Base-by-base conservation (phyloP, 2,329 filamentous ascomycete species). In the Aspergillus costaricaensis region DNA sequence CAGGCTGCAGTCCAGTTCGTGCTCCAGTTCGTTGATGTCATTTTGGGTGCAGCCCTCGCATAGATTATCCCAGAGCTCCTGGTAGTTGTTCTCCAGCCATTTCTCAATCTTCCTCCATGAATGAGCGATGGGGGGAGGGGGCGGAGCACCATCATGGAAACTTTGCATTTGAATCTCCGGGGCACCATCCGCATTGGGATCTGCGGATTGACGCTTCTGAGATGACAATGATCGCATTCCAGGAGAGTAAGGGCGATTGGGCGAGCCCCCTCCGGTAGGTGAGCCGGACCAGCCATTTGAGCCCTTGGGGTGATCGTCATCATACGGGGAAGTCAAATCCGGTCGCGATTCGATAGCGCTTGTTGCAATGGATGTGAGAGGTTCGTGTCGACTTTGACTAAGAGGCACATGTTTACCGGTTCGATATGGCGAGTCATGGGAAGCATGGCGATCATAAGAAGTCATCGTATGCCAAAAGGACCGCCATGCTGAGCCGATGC, bases 151-250 rank as follows among this genome's bases (percentile, higher is more conserved):
- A 67, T 97, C 93, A 71, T 90, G 88, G 79, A 99, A 99, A 63
- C 90, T 90, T 79, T 97, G 95, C 91, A 99, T 95, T 68, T 90
- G 94, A 64, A 99, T 96, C 76, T 97, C 94, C 66, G 91, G 91
- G 5, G 80, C 85, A 60, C 87, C 87, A 73, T 95, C 91, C 69
- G 86, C 85, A 60, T 88, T 85, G 61, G 81, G 81, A 66, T 87
- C 86, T 62, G 83, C 87, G 38, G 86, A 83, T 51, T 69, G 71
- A 70, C 86, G 83, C 68, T 85, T 78, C 64, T 85, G 85, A 68
- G 89, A 90, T 55, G 87, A 83, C 59, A 89, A 82, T n/a, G 91
- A 94, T 69, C 93, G 86, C 83, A 96, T 86, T 55, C 93, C 94
- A 10, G 94, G 94, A 0, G 93, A 96, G 79, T 98, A 98, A 49